Base-by-base conservation (phyloP, 192 early-diverging fungal genomes). In the Coemansia interrupta region DNA sequence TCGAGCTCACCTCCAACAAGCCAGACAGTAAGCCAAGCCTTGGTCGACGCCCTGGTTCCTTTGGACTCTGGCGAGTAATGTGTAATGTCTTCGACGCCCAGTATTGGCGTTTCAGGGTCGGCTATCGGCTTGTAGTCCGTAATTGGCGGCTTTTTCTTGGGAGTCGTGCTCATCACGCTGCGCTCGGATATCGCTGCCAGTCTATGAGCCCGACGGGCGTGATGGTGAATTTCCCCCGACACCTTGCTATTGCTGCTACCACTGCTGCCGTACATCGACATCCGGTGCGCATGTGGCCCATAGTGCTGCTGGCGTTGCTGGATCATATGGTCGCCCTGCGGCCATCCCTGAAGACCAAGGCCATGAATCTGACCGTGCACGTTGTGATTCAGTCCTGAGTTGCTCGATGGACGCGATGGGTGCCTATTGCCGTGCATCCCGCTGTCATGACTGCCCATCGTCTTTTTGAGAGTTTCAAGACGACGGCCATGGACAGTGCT, bases 1-100 rank as follows among this genome's bases (percentile, higher is more conserved):
- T 79, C 76, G 17, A 79, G 60, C 66, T 79, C 76, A 23, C 76
- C 76, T n/a, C 76, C 76, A 30, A 79, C 63, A 12, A 79, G 56
- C 76, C 76, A 79, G 12, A 79, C 56, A 15, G 68, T 60, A 15
- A 79, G 40, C 76, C 76, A 79, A 0, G 76, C 62, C 36, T 62
- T 66, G 13, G 58, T 63, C 20, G 76, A 65, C 23, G 19, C 63
- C 2, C 42, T 54, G 15, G 44, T 28, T 8, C 42, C 42, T 22
- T 61, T 69, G 56, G 42, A 28, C n/a, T 50, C 50, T 0, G 52
- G 13, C 8, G 61, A 23, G 28, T 79, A 79, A 56, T 79, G 52
- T 5, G 70, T 56, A 4, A 79, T 68, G 14, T 79, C 63, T 18
- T 68, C 70, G 1, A 54, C 57, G 18, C 50, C 54, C 39, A 79